Conservation (phyloP, 371 early-diverging fungal genomes). For the Apophysomyces variabilis region DNA sequence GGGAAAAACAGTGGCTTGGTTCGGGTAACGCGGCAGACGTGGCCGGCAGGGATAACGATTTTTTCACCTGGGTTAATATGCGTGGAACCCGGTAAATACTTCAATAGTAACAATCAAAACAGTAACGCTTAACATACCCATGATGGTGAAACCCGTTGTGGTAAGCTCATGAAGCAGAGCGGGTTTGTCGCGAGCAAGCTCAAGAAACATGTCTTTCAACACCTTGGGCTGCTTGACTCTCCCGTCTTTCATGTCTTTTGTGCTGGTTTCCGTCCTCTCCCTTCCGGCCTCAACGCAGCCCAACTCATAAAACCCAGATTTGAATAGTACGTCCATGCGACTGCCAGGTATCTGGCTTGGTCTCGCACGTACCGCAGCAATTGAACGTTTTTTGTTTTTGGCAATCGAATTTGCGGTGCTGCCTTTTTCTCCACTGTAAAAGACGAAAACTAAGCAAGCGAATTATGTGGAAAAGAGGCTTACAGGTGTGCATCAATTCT, state of each 20-base stretch:
- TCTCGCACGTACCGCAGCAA: background rate
- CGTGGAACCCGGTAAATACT: background rate
- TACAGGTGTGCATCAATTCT: background rate
- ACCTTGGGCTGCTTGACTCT: background rate
- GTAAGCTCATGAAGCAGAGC: background rate
- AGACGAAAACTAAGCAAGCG: background rate
- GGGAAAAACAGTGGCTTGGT: background rate
- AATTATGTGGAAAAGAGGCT: background rate
- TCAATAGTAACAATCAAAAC: background rate
- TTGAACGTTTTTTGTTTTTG: background rate
- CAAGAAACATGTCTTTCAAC: background rate
- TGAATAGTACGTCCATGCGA: background rate
- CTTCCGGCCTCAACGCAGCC: background rate
- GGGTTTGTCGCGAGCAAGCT: background rate
- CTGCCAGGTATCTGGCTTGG: background rate
- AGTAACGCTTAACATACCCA: background rate
- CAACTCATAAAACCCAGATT: background rate
- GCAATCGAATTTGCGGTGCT: background rate
- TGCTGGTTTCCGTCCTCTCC: background rate
- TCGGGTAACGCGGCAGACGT: background rate
- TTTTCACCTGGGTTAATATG: background rate
- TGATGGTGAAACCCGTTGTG: background rate
- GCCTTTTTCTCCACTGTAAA: slow-evolving; percentile 4
- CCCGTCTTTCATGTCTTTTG: background rate
- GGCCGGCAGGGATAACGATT: background rate